Evolutionary conservation across 164 flowering plant genomes (phyloP).

Genomic region (Euptelea pleiosperma): DNA sequence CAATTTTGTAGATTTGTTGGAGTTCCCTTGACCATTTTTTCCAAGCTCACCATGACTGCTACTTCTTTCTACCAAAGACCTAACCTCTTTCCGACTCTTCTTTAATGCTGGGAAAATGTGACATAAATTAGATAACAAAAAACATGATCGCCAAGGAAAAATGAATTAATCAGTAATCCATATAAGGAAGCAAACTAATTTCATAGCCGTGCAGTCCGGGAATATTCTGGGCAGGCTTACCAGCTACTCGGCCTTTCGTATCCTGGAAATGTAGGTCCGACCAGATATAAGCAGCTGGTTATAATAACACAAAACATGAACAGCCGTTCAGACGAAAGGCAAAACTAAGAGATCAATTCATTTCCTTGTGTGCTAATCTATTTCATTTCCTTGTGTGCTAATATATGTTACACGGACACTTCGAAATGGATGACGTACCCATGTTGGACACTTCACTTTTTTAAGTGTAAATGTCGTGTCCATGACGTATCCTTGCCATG

Average conservation of each 20-base stretch:
- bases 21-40: slow-evolving; percentile 26
- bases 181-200: neutral
- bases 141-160: neutral
- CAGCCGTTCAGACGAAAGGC: neutral
- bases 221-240: slow-evolving; percentile 31
- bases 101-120: slow-evolving; percentile 43
- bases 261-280: slow-evolving; percentile 88
- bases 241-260: slow-evolving; percentile 63
- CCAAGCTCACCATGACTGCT: slow-evolving; percentile 23
- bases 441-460: too few relatives aligned
- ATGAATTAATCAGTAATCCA: neutral
- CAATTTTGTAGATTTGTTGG: slow-evolving; percentile 28
- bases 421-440: too few relatives aligned
- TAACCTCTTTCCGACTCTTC: slow-evolving; percentile 76
- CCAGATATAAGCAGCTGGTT: slow-evolving; percentile 79
- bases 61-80: slow-evolving; percentile 40
- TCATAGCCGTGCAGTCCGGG: neutral
- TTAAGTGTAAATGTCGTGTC: too few relatives aligned
- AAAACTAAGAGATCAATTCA: neutral
- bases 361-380: too few relatives aligned
- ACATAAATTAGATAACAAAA: neutral
- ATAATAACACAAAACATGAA: slow-evolving; percentile 13
- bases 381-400: too few relatives aligned
- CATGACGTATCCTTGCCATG: too few relatives aligned
- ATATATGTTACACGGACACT: too few relatives aligned